These are phyloP conservation scores for Neoboletus subvelutipes DNA, from an alignment of 768 basidiomycete species.

Conservation along the genomic window DNA sequence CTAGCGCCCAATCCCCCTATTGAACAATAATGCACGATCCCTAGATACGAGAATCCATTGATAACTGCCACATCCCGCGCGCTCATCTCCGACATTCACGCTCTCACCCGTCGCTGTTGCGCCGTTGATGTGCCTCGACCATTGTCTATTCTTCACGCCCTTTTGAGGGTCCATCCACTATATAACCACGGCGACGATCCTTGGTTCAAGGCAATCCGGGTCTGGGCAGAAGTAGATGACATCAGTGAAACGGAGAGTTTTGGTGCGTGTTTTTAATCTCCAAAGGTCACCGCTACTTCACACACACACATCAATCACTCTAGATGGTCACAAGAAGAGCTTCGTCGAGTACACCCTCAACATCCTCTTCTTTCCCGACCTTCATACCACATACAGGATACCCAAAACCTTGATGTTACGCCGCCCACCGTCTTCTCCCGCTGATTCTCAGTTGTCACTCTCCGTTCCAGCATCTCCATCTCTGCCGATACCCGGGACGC, in stretches of 20 bases:
- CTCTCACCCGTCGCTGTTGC: slow-evolving; percentile 58
- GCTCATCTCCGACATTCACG: slow-evolving; percentile 70
- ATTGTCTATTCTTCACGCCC: slow-evolving; percentile 52
- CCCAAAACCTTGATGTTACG: slow-evolving; percentile 40
- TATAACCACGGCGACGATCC: slow-evolving; percentile 32
- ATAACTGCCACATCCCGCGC: slow-evolving; percentile 72
- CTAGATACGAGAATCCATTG: slow-evolving; percentile 77
- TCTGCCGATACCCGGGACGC: slow-evolving; percentile 58
- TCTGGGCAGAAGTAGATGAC: slow-evolving; percentile 76
- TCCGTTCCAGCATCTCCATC: slow-evolving; percentile 41
- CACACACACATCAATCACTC: neutral
- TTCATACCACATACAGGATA: slow-evolving; percentile 49
- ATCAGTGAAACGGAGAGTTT: slow-evolving; percentile 79
- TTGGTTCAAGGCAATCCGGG: slow-evolving; percentile 62
- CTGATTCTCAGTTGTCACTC: slow-evolving; percentile 28
- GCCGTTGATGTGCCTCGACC: slow-evolving; percentile 69
- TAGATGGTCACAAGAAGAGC: slow-evolving; percentile 72
- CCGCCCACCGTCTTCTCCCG: slow-evolving; percentile 33
- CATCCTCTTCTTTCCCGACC: slow-evolving; percentile 69
- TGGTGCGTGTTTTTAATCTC: slow-evolving; percentile 42
- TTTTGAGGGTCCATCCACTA: slow-evolving; percentile 44
- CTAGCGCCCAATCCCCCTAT: neutral
- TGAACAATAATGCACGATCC: slow-evolving; percentile 8
- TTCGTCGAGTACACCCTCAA: slow-evolving; percentile 82
- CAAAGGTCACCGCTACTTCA: neutral